Evolutionary conservation across 208 protist species (phyloP), one percentile per base, ranked within the genome.

Genomic region (Acanthamoeba castellanii): DNA sequence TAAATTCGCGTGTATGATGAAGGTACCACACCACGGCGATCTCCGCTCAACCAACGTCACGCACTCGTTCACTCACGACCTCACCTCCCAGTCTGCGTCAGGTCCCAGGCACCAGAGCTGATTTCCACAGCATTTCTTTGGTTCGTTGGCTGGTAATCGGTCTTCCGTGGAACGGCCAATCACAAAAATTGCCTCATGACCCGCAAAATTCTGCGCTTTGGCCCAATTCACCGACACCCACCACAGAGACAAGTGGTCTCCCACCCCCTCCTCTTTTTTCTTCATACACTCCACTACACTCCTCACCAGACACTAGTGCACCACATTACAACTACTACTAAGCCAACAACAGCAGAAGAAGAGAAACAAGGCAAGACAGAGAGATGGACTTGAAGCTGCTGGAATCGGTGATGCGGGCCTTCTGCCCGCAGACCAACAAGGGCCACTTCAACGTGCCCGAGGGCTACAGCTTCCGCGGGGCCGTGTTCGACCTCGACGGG

Each of bases 401-500:
- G 32, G 72, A 81, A 81, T 81, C 72, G 30, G 72, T 81, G 34
- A 81, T 81, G 72, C n/a, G 72, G 72, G 72, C 72, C n/a, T 81
- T 81, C 72, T 81, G 72, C 32, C 72, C 72, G 32, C 32, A 81
- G 42, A 81, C 72, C 4, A 81, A 50, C 72, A 81, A 81, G 72
- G 72, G 72, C 25, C 72, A 81, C 42, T 81, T 81, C 72, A 81
- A 81, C 72, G 72, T 81, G 42, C 72, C 72, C 30, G 72, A 81
- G 32, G 72, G 72, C 34, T 81, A 47, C 42, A 81, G 3, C 81
- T 89, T 89, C 81, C 57, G 88, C 68, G 92, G 25, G n/a, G 74
- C 57, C 68, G 64, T 94, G 55, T 94, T 94, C 68, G 92, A 94
- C 61, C 92, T 94, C 30, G 92, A 94, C 64, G 92, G 92, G 16